These are phyloP conservation scores for Anthostomella pinea DNA, from an alignment of 2,329 filamentous ascomycete species.

Conservation along the genomic window DNA sequence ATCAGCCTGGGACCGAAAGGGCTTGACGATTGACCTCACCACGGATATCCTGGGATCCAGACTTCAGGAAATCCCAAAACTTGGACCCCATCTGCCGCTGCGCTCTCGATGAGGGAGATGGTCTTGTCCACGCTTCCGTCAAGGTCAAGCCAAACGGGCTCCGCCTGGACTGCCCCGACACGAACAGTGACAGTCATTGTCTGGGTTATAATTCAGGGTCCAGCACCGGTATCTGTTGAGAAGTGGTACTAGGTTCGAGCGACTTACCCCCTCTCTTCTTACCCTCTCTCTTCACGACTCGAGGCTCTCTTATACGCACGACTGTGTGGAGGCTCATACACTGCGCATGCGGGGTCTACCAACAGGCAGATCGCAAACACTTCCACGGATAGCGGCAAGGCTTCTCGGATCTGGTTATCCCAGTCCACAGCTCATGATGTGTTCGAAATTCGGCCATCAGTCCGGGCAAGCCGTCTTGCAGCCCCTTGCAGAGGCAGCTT, in stretches of 20 bases:
- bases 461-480: no score
- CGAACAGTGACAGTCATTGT: constrained; percentile 24
- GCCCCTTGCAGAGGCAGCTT: no score
- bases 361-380: no score
- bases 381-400: no score
- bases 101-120: constrained; percentile 53
- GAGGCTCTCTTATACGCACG: no score
- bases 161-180: constrained; percentile 54
- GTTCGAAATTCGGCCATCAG: no score
- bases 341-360: no score
- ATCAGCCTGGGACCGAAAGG: constrained; percentile 17
- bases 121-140: constrained; percentile 54
- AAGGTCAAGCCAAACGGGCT: constrained; percentile 60
- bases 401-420: no score
- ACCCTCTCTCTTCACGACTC: no score
- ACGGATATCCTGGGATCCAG: constrained; percentile 55
- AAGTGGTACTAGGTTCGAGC: constrained; percentile 6
- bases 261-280: constrained; percentile 11
- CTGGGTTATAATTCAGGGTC: constrained; percentile 3
- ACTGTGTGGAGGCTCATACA: no score
- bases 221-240: constrained; percentile 1
- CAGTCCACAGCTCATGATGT: no score
- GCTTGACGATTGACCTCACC: constrained; percentile 29
- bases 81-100: constrained; percentile 50
- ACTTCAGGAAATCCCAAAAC: constrained; percentile 55